Conservation (phyloP, 164 flowering plant genomes). For the Saururus chinensis region DNA sequence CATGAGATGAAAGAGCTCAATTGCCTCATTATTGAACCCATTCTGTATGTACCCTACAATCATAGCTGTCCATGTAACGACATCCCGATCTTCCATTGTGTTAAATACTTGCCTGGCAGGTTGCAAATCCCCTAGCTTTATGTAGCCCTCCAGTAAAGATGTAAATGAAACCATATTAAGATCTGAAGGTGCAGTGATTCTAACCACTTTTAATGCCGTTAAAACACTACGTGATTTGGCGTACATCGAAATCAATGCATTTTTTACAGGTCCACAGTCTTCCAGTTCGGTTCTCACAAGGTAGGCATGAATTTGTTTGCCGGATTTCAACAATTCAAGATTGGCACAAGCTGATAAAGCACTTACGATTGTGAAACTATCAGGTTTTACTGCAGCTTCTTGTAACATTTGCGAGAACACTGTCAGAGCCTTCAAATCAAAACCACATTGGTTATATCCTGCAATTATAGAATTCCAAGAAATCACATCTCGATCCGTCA, state of each 20-base stretch:
- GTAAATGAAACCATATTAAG: slow-evolving; percentile 60
- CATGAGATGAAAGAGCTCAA: slow-evolving; percentile 62
- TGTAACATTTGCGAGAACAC: slow-evolving; percentile 16
- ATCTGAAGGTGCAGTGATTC: slow-evolving; percentile 18
- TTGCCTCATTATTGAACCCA: slow-evolving; percentile 47
- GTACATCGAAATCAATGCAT: slow-evolving; percentile 80
- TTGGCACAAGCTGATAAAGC: slow-evolving; percentile 41
- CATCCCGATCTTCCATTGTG: slow-evolving; percentile 49
- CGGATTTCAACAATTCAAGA: slow-evolving; percentile 18
- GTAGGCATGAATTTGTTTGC: slow-evolving; percentile 26
- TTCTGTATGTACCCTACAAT: slow-evolving; percentile 75
- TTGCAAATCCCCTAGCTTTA: slow-evolving; percentile 57
- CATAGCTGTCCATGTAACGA: slow-evolving; percentile 96
- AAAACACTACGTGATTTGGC: slow-evolving; percentile 59
- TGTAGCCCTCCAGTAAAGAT: slow-evolving; percentile 67
- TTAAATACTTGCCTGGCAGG: slow-evolving; percentile 67
- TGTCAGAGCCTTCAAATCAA: slow-evolving; percentile 14
- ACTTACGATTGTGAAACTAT: slow-evolving; percentile 28
- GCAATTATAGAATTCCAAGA: slow-evolving; percentile 29
- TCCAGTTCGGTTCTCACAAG: slow-evolving; percentile 30
- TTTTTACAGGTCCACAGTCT: slow-evolving; percentile 38
- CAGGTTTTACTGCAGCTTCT: slow-evolving; percentile 12
- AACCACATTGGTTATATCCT: slow-evolving; percentile 19
- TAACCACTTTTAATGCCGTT: slow-evolving; percentile 40
- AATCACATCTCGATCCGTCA: slow-evolving; percentile 18